Evolutionary conservation across 306 rosid genomes (phyloP), one percentile per base, ranked within the genome.

Genomic region (Gastrolobium bilobum): DNA sequence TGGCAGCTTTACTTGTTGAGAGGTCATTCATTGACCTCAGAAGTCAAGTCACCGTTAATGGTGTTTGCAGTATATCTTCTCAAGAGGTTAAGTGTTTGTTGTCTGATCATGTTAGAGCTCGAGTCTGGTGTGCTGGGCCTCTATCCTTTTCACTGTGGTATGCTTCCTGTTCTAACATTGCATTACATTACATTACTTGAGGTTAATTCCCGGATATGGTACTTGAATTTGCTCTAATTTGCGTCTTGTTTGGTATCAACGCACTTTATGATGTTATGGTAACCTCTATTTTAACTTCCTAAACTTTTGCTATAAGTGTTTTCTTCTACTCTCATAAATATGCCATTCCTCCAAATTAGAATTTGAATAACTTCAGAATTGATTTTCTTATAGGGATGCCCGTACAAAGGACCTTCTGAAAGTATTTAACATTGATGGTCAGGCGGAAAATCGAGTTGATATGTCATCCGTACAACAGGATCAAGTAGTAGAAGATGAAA

Each of bases 1-100:
- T 96, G 99, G 98, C 99, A 44, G 98, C 99, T 78, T 87, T 96
- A 58, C 93, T 96, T 63, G 98, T 90, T 35, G 98, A 96, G 91
- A 90, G 99, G 87, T 93, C 98, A 1, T 83, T 74, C 84, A 20
- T 93, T 8, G 99, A 96, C 86, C 96, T 93, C 46, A 83, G 93
- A 86, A 77, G 64, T 82, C 97, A 96, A 82, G 97, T 92, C 68
- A 93, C 99, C 7, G 90, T 93, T 30, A 95, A 93, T 77, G 99
- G 99, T 40, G 93, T 85, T 14, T 95, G 98, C 68, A 93, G 93
- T 63, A 82, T 95, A 72, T 91, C 99, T 84, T 93, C 98, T 87
- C 99, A 95, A 83, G 99, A 95, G 34, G 97, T 95, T 30, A 95
- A 91, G 85, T 86, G 80, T 72, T 78, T 95, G 87, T 71, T 90